phyloP scores from a whole-genome alignment of 2,329 filamentous ascomycete genomes.

The Aspergillus arachidicola region DNA sequence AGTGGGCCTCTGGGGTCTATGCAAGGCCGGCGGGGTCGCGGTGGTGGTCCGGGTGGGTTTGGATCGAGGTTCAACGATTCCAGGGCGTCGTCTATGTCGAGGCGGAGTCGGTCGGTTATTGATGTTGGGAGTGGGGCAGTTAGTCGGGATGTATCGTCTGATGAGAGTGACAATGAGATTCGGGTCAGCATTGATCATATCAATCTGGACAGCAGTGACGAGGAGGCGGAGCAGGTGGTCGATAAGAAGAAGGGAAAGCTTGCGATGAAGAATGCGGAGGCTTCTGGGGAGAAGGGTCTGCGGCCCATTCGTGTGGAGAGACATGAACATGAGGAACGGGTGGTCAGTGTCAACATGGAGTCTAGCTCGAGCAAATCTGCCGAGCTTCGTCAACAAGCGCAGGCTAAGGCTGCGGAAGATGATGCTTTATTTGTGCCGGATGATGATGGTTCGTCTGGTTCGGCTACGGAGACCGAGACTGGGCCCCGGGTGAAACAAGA shows the following conservation, averaged over 20 bases:
- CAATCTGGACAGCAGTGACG: constrained; percentile 58
- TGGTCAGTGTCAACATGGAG: constrained; percentile 57
- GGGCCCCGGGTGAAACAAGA: constrained; percentile 56
- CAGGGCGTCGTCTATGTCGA: constrained; percentile 31
- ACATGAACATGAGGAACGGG: constrained; percentile 58
- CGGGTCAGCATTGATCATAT: constrained; percentile 61
- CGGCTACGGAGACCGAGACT: constrained; percentile 12
- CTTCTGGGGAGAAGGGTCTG: constrained; percentile 33
- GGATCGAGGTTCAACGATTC: constrained; percentile 23
- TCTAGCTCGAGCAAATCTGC: constrained; percentile 50
- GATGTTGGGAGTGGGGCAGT: constrained; percentile 25
- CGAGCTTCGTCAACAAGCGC: constrained; percentile 41
- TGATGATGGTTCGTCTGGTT: constrained; percentile 17
- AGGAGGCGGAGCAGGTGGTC: constrained; percentile 35
- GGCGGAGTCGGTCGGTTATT: constrained; percentile 32
- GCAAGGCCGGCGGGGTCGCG: constrained; percentile 27
- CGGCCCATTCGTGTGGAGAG: constrained; percentile 59
- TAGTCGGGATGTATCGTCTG: constrained; percentile 40
- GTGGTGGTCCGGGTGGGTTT: constrained; percentile 22
- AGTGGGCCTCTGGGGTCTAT: constrained; percentile 32
- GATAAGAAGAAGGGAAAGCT: constrained; percentile 38
- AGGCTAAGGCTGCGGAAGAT: constrained; percentile 35
- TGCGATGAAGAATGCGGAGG: constrained; percentile 26
- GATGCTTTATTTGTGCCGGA: constrained; percentile 23
- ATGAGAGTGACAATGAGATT: constrained; percentile 50